Conservation (phyloP, 1,139 yeast genomes). For the Scheffersomyces insectosa region DNA sequence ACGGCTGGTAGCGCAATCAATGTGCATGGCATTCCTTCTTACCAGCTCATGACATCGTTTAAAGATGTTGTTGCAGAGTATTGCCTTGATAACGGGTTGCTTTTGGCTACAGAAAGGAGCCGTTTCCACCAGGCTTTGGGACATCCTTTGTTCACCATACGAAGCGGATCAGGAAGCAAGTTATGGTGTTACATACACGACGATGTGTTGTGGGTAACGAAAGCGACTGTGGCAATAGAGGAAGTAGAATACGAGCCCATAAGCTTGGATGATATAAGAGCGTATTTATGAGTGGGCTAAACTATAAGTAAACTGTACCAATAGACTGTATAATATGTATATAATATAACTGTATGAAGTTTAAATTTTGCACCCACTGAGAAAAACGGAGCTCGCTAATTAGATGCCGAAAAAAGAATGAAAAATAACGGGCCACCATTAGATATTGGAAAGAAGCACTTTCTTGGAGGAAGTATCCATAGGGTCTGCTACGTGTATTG, state of each 20-base stretch:
- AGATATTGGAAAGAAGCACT: too few relatives aligned
- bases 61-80: slow-evolving; percentile 37
- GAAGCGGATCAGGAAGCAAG: slow-evolving; percentile 6
- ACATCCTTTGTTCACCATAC: slow-evolving; percentile 22
- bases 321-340: too few relatives aligned
- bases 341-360: too few relatives aligned
- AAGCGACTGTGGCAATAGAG: not conserved
- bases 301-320: too few relatives aligned
- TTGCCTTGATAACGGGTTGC: slow-evolving; percentile 29
- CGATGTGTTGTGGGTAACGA: slow-evolving; percentile 34
- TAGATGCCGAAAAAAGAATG: too few relatives aligned
- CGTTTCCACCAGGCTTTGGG: slow-evolving; percentile 23
- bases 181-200: slow-evolving; percentile 29
- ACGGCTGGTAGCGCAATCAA: not conserved
- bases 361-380: too few relatives aligned
- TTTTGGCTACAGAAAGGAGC: slow-evolving; percentile 18
- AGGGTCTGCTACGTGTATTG: too few relatives aligned
- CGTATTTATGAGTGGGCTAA: not conserved
- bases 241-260: slow-evolving; percentile 22
- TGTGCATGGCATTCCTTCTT: slow-evolving; percentile 33
- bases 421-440: too few relatives aligned
- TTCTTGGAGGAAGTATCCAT: too few relatives aligned
- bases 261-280: slow-evolving; percentile 18
- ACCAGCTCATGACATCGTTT: slow-evolving; percentile 32
- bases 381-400: too few relatives aligned